phyloP scores from a whole-genome alignment of 2,329 filamentous ascomycete species.

The Metarhizium anisopliae region DNA sequence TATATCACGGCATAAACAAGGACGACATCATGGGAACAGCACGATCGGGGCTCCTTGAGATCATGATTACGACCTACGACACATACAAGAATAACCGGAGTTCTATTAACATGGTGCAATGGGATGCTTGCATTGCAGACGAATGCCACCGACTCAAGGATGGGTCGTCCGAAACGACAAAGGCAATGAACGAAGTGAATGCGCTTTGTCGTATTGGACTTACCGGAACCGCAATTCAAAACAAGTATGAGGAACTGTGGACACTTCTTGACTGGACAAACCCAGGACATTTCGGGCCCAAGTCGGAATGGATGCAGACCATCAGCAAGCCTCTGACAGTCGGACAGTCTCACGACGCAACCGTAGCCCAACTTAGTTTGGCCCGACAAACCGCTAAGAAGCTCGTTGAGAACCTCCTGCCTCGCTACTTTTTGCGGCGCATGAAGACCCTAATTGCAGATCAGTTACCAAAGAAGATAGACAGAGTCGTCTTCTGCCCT shows the following conservation, averaged over 20 bases:
- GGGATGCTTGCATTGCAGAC: constrained; percentile 92
- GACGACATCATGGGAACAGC: constrained; percentile 66
- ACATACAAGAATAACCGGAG: constrained; percentile 76
- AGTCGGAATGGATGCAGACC: constrained; percentile 67
- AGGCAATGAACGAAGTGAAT: constrained; percentile 85
- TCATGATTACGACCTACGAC: constrained; percentile 89
- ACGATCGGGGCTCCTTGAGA: constrained; percentile 67
- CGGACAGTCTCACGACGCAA: constrained; percentile 90
- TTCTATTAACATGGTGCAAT: constrained; percentile 71
- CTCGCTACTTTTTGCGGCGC: constrained; percentile 80
- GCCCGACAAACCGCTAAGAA: constrained; percentile 76
- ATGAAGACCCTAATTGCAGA: constrained; percentile 90
- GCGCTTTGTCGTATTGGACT: constrained; percentile 86
- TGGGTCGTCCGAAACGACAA: constrained; percentile 63
- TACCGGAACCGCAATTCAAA: constrained; percentile 94
- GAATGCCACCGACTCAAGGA: constrained; percentile 91
- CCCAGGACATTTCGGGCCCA: constrained; percentile 58
- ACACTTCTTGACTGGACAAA: constrained; percentile 94
- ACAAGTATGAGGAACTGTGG: constrained; percentile 96
- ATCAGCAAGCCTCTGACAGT: constrained; percentile 74
- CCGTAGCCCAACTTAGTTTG: constrained; percentile 67
- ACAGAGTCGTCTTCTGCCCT: constrained; percentile 90
- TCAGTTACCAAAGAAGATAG: constrained; percentile 89
- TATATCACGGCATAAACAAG: constrained; percentile 64
- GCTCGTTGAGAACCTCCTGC: constrained; percentile 78